Conservation (phyloP, 345 rosid genomes). For the Camelina neglecta region DNA sequence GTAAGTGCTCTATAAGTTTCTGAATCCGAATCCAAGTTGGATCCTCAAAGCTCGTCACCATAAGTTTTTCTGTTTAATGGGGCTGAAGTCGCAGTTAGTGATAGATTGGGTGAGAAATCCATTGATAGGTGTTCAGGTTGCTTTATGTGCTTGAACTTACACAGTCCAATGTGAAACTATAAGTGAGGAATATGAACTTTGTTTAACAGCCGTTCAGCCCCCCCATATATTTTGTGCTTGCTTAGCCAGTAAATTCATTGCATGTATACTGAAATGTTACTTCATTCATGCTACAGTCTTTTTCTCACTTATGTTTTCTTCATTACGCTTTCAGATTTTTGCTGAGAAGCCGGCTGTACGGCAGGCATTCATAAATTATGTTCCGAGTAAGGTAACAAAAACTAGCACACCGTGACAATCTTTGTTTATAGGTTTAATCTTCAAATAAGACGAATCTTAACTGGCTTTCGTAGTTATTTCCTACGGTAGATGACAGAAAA, state of each 20-base stretch:
- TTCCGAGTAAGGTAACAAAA: slow-evolving; percentile 83
- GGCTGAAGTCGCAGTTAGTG: slow-evolving; percentile 11
- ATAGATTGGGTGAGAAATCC: background rate
- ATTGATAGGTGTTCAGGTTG: slow-evolving; percentile 12
- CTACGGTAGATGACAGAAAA: slow-evolving; percentile 77
- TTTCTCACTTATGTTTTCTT: slow-evolving; percentile 14
- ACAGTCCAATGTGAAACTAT: slow-evolving; percentile 5
- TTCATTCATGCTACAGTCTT: background rate
- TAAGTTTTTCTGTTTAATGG: slow-evolving; percentile 10
- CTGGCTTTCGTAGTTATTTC: slow-evolving; percentile 23
- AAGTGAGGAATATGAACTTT: background rate
- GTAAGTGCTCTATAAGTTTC: slow-evolving; percentile 19
- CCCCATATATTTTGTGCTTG: slow-evolving; percentile 1
- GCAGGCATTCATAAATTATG: slow-evolving; percentile 75
- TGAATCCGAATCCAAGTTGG: slow-evolving; percentile 18
- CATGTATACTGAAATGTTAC: background rate
- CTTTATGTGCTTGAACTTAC: slow-evolving; percentile 12
- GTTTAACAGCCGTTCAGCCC: background rate
- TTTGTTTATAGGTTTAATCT: slow-evolving; percentile 21
- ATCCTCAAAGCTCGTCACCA: background rate
- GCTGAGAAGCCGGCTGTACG: slow-evolving; percentile 97
- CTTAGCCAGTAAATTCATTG: background rate
- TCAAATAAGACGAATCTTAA: slow-evolving; percentile 15
- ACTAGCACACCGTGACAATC: slow-evolving; percentile 25
- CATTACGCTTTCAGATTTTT: slow-evolving; percentile 65